Evolutionary conservation across 2,329 filamentous ascomycete species (phyloP), one percentile per base, ranked within the genome.

Genomic region (Ceratocystis cubensis): DNA sequence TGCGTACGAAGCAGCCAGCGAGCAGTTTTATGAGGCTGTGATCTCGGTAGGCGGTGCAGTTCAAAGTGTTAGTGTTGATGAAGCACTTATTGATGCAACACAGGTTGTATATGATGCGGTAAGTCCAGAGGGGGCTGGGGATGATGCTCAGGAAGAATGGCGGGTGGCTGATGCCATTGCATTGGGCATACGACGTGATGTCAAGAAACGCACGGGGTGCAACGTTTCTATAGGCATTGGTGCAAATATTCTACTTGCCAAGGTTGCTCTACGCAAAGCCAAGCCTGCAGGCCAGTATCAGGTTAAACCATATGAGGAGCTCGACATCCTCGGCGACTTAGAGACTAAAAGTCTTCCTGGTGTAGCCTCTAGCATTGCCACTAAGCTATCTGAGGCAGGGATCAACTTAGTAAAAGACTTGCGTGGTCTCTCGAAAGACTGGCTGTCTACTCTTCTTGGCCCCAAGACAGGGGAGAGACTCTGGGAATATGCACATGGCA

Each of bases 41-140:
- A 76, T 97, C 44, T 82, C 84, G 5, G 80, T 91, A 7, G 91
- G 88, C 20, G 93, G 91, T 1, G 76, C 90, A 20, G 91, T 97
- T 0, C 94, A 99, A 74, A 97, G 94, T 72, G 93, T 99, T 64
- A 97, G 94, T 72, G 89, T 99, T 59, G 95, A 99, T 70, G 95
- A 99, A 75, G 94, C 91, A 0, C 81, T 99, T 6, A 78, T 99
- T 17, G 94, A 99, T 74, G 82, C 92, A 44, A 94, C 89, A 2
- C 78, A 79, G 2, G 76, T 89, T 2, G 88, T 94, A 68, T 77
- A 91, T 57, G 78, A 81, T 13, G 81, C 81, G 15, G 82, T 84
- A 10, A 85, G 84, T 1, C 88, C 87, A 1, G 82, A 88, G 71
- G 89, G 88, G 0, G 68, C 72, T 5, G 37, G 22, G 1, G 25